A percentile compares a stretch with the other conserved stretches of the same genome.
These are phyloP conservation scores for Mortierella sp. DNA, from an alignment of 371 early-diverging fungal species.

Conservation along the genomic window DNA sequence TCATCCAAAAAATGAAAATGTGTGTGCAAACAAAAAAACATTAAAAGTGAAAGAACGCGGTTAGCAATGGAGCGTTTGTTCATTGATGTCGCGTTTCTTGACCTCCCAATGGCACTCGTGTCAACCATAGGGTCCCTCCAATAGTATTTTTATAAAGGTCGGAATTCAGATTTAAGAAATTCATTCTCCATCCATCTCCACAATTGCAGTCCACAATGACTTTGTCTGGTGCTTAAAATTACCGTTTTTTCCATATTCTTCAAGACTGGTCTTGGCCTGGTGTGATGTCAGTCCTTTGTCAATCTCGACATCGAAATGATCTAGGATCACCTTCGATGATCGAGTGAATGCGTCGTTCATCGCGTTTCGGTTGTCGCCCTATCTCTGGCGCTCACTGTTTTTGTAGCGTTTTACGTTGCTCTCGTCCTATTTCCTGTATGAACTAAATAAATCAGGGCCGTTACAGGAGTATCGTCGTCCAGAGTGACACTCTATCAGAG, in stretches of 20 bases:
- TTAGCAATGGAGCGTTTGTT: neutral
- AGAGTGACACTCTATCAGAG: neutral
- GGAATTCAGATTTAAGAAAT: too few relatives aligned
- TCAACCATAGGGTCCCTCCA: neutral
- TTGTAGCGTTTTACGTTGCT: neutral
- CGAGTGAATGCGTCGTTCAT: constrained; percentile 80
- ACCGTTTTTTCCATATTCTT: constrained; percentile 84
- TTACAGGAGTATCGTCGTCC: neutral
- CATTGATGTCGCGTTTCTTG: too few relatives aligned
- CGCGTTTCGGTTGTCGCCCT: neutral
- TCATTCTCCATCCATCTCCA: neutral
- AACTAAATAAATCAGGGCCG: neutral
- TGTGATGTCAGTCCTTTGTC: constrained; percentile 67
- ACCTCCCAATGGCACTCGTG: too few relatives aligned
- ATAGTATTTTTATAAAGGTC: neutral
- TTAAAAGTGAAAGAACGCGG: neutral
- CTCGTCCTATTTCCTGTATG: neutral
- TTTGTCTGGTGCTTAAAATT: constrained; percentile 18
- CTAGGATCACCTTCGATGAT: constrained; percentile 75
- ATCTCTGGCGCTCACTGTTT: neutral
- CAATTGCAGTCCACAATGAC: neutral
- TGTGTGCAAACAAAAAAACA: neutral
- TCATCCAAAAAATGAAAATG: neutral
- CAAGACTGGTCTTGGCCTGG: constrained; percentile 67
- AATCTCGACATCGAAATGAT: constrained; percentile 72